Evolutionary conservation across 2,329 filamentous ascomycete genomes (phyloP).

Genomic region (Plenodomus tracheiphilus): DNA sequence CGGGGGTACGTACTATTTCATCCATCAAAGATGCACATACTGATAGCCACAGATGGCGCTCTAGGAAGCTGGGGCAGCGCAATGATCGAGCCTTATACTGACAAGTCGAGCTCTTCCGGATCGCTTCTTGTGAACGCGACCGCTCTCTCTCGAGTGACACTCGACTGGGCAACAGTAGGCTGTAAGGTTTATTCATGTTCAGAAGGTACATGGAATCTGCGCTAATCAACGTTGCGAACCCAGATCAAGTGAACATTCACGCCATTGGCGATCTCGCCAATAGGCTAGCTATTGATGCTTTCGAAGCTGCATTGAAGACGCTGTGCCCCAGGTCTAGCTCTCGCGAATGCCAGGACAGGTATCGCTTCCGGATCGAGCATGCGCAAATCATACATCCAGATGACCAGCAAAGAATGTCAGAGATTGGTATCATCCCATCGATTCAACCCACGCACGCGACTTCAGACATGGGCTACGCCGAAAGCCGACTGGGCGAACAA

Average conservation of each 20-base stretch:
- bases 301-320: constrained; percentile 59
- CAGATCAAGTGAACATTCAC: constrained; percentile 69
- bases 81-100: constrained; percentile 70
- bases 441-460: constrained; percentile 75
- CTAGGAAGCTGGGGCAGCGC: constrained; percentile 73
- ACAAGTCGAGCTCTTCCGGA: constrained; percentile 63
- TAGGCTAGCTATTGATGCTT: constrained; percentile 65
- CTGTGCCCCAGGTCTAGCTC: constrained; percentile 52
- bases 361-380: constrained; percentile 71
- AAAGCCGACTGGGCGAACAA: constrained; percentile 59
- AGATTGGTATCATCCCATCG: constrained; percentile 66
- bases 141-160: constrained; percentile 57
- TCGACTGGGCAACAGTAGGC: constrained; percentile 62
- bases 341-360: constrained; percentile 56
- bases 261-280: constrained; percentile 73
- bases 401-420: constrained; percentile 63
- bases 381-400: constrained; percentile 69
- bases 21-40: background rate
- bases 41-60: constrained; percentile 61
- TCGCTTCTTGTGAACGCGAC: constrained; percentile 69
- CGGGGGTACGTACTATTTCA: constrained; percentile 53
- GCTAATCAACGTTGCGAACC: background rate
- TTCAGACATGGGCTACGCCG: constrained; percentile 70
- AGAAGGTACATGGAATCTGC: background rate
- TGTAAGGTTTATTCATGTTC: constrained; percentile 30